Percentiles rank a stretch among this genome's conserved stretches.
Conservation (phyloP, 1,284 basidiomycete genomes). For the Heterobasidion annosum region DNA sequence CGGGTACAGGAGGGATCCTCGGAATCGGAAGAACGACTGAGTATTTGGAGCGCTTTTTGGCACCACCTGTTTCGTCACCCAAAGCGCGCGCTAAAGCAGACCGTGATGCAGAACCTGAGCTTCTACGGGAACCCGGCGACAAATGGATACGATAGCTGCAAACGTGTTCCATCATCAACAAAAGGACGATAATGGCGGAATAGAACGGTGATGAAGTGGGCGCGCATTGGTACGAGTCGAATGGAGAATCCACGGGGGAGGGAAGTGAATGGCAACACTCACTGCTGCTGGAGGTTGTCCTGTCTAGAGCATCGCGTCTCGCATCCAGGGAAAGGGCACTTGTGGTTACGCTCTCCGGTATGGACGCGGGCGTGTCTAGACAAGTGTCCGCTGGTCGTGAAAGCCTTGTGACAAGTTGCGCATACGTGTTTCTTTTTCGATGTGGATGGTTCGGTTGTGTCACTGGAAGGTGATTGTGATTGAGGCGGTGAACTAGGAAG, state of each 20-base stretch:
- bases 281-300: conserved; percentile 82
- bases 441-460: conserved; percentile 1
- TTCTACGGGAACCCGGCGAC: conserved; percentile 59
- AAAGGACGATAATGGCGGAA: neutral
- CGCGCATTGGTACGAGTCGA: neutral
- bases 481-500: conserved; percentile 3
- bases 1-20: neutral
- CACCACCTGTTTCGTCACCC: neutral
- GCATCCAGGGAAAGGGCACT: conserved; percentile 76
- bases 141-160: conserved; percentile 63
- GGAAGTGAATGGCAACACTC: conserved; percentile 25
- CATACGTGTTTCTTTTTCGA: conserved; percentile 35
- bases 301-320: conserved; percentile 74
- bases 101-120: conserved; percentile 39
- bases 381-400: conserved; percentile 79
- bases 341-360: conserved; percentile 76
- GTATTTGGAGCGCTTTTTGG: conserved; percentile 7
- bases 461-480: neutral
- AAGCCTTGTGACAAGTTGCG: conserved; percentile 40
- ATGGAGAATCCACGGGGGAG: neutral
- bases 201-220: neutral
- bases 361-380: conserved; percentile 76
- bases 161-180: neutral
- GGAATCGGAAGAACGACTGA: neutral
- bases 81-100: conserved; percentile 22